Percentiles rank a stretch among this genome's conserved stretches.
phyloP scores from a whole-genome alignment of 2,329 filamentous ascomycete species.

The Pyrenochaeta sp. region DNA sequence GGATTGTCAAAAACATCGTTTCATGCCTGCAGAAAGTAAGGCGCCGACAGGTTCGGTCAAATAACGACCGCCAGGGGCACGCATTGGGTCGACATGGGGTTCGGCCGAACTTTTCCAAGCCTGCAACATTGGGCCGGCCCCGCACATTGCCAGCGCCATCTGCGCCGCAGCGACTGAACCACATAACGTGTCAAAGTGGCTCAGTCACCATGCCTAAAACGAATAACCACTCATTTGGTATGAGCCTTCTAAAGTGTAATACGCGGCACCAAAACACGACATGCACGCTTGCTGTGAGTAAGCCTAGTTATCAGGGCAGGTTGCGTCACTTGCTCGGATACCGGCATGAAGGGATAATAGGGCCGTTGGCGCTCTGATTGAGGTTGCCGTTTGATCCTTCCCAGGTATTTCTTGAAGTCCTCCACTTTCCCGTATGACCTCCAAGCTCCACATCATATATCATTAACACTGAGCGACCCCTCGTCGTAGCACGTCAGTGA shows the following conservation, averaged over 20 bases:
- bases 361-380: too few relatives aligned
- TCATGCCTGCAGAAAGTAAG: too few relatives aligned
- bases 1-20: too few relatives aligned
- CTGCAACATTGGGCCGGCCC: conserved; percentile 2
- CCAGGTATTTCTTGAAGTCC: neutral
- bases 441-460: neutral
- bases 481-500: neutral
- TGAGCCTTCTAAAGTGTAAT: neutral
- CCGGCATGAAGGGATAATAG: conserved; percentile 9
- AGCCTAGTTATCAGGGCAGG: conserved; percentile 11
- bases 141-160: neutral
- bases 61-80: too few relatives aligned
- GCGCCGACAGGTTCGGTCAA: too few relatives aligned
- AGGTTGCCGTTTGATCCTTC: neutral
- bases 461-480: neutral
- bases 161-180: conserved; percentile 21
- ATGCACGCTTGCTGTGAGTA: neutral
- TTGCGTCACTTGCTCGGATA: conserved; percentile 18
- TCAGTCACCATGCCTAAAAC: conserved; percentile 5
- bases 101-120: neutral
- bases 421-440: neutral
- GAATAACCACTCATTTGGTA: neutral
- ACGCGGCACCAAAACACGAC: neutral
- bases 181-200: conserved; percentile 15
- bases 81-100: neutral